Base-by-base conservation (phyloP, 140 eudicot species). In the Senecio squalidus region DNA sequence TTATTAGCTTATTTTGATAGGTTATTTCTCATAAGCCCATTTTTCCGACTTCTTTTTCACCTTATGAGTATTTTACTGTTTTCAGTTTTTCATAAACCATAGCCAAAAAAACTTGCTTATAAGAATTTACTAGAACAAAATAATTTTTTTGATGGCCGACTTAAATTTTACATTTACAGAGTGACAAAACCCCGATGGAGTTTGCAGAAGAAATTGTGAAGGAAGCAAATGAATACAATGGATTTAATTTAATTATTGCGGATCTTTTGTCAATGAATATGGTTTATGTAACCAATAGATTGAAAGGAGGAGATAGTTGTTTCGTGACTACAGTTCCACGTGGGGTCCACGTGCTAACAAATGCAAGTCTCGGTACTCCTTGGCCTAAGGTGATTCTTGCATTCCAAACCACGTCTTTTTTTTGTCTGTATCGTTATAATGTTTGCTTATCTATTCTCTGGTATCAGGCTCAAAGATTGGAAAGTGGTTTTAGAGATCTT, bases 281-380 rank as follows among this genome's bases (percentile, higher is more conserved):
- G 98, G 74, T 92, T 43, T 86, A 92, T 70, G 79, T 84, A 29
- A 92, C 92, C 60, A 92, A 86, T 66, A 75, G 98, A 59, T 83
- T 80, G 4, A 74, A 74, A 59, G 78, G 58, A 18, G 78, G 54
- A n/a, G n/a, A n/a, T 1, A 70, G 34, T 27, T 20, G 55, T 5
- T 67, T 60, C 39, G 40, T 76, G 4, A 36, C 70, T 20, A 25
- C 62, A 26, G 96, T 92, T 64, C 55, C 82, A 43, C 84, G 95
- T 25, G 98, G 96, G 11, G 74, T 84, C 39, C 98, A 92, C 48
- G 96, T 86, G 71, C 66, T 85, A 31, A 54, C 92, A 23, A 86
- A 82, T 75, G 85, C 95, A 40, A 79, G 59, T 66, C 80, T 82
- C 30, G 84, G 77, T 66, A 60, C 83, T 25, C 85, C 88, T 7